Evolutionary conservation across 768 basidiomycete species (phyloP), one percentile per base, ranked within the genome.

Genomic region (Albatrellus ellisii): DNA sequence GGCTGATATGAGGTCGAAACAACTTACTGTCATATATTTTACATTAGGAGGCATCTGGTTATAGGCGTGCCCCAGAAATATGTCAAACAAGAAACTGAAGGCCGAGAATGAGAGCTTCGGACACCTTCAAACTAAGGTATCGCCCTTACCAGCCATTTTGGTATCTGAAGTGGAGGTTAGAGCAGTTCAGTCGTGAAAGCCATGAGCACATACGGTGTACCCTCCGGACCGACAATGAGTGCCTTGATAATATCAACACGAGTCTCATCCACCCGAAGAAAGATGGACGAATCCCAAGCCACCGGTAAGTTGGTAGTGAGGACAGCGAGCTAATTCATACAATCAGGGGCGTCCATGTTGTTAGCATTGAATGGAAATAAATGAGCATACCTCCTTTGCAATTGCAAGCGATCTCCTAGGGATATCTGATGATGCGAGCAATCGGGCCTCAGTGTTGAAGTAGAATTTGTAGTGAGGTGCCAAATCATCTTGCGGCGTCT

Each of bases 221-320:
- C 88, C 66, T 91, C 87, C 8, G 91, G 91, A 1, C 91, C 92
- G 17, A 85, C 87, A 47, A 89, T 86, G 17, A 89, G 60, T n/a
- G 83, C 84, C 55, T 92, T 94, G 60, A 92, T 89, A 36, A 92
- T 71, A 55, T 91, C 90, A 11, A 91, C 87, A 10, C 90, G 76
- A 12, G 74, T 79, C 63, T 95, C 92, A 56, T 97, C 92, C 4
- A 94, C 90, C 39, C 85, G 73, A 44, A 97, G 62, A 63, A 94
- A 95, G 49, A 97, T 80, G 1, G 88, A 92, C 4, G 91, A 94
- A 53, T 89, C 78, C 86, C 89, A 95, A 5, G 87, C 81, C 11
- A 89, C 80, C n/a, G 92, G 92, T 20, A 97, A 66, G 56, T 90
- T 92, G 9, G 89, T 91, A 2, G 90, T 90, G 40, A 97, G 70